Base-by-base conservation (phyloP, 2,329 filamentous ascomycete genomes). In the Alternaria atra region DNA sequence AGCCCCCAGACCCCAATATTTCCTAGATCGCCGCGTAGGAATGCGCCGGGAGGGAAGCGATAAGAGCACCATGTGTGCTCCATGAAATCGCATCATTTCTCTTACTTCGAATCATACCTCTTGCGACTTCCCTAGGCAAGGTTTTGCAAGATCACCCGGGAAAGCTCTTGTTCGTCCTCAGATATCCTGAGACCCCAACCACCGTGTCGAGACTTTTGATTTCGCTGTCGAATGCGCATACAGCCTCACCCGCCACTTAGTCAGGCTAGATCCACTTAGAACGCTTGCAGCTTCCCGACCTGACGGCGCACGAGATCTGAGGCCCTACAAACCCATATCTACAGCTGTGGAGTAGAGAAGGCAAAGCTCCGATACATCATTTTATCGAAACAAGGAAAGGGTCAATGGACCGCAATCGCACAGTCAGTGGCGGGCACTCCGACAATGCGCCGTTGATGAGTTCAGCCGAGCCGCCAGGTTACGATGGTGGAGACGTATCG, bases 401-500 rank as follows among this genome's bases (percentile, higher is more conserved):
- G 6, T 46, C 17, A 20, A 68, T 68, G 65, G 63, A 62, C 12
- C 57, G 47, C 6, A 54, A 25, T 17, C 60, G 58, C 13, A 58
- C 42, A 27, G 35, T 48, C 5, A 60, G 55, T 25, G 37, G 52
- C 7, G 43, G 39, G 2, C 56, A 63, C 40, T 44, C 65, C 35
- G 40, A 57, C 13, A 42, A 58, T n/a, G 54, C 58, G 51, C 68
- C 66, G 1, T 57, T 47, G 29, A 63, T 65, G 8, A 56, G 65
- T 9, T 66, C 67, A 29, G 60, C 69, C 17, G 56, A 53, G 15
- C 60, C 67, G 12, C 55, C 55, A 8, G 56, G 52, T 13, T 67
- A 70, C n/a, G 58, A 72, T 32, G 57, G 58, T 10, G 66, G 68
- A 7, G 69, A 73, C 34, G 61, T 74, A 4, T 62, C 68, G 5